Conservation (phyloP, 1,284 basidiomycete species). For the Ustilago sp. region DNA sequence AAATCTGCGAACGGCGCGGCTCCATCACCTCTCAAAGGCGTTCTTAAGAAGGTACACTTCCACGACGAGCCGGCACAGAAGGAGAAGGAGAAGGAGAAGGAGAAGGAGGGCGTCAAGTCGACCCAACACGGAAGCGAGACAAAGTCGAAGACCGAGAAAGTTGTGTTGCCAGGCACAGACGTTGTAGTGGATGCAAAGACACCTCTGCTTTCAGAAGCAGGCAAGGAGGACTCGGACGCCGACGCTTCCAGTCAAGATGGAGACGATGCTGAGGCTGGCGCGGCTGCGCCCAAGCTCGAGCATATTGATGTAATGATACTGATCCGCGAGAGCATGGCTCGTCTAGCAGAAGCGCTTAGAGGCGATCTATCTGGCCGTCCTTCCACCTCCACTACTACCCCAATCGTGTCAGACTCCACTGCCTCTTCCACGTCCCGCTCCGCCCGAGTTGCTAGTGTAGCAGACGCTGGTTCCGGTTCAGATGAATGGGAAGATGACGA, state of each 20-base stretch:
- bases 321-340: conserved; percentile 54
- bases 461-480: conserved; percentile 48
- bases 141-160: conserved; percentile 22
- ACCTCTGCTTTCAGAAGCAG: conserved; percentile 19
- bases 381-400: neutral
- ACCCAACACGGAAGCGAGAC: conserved; percentile 28
- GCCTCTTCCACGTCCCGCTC: conserved; percentile 1
- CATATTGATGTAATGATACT: conserved; percentile 61
- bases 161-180: conserved; percentile 37
- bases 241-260: conserved; percentile 12
- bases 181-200: conserved; percentile 46
- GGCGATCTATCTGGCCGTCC: conserved; percentile 24
- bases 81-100: conserved; percentile 17
- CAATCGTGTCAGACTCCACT: neutral
- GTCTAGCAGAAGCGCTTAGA: conserved; percentile 46
- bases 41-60: conserved; percentile 59
- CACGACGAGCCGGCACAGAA: conserved; percentile 38
- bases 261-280: conserved; percentile 6
- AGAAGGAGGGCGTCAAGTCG: conserved; percentile 40
- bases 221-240: conserved; percentile 14
- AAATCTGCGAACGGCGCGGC: neutral
- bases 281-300: conserved; percentile 28
- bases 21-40: conserved; percentile 34
- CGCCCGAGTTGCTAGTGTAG: conserved; percentile 27
- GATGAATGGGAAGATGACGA: conserved; percentile 51